These are phyloP conservation scores for Albophoma yamanashiensis DNA, from an alignment of 2,329 filamentous ascomycete species.

Conservation along the genomic window DNA sequence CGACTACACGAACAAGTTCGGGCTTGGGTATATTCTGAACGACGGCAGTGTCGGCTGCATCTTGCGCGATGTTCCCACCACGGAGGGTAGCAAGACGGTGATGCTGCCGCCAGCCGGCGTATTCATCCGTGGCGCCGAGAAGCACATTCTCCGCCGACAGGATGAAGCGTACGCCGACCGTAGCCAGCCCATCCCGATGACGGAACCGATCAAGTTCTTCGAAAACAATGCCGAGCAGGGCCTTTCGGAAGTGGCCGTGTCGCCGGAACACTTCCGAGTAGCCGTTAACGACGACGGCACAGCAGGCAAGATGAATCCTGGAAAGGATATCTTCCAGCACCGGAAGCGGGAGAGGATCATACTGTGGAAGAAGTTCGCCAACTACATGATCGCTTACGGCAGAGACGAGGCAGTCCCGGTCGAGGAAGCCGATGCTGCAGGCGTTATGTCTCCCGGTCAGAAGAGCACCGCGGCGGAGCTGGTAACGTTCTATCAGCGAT, in stretches of 20 bases:
- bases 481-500: constrained; percentile 72
- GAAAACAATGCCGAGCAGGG: constrained; percentile 59
- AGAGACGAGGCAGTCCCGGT: constrained; percentile 51
- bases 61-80: constrained; percentile 43
- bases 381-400: constrained; percentile 65
- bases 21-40: constrained; percentile 72
- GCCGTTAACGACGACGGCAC: constrained; percentile 46
- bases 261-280: constrained; percentile 50
- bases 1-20: constrained; percentile 81
- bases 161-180: constrained; percentile 45
- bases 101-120: constrained; percentile 60
- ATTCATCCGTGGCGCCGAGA: constrained; percentile 60
- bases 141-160: constrained; percentile 53
- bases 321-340: constrained; percentile 54
- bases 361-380: constrained; percentile 63
- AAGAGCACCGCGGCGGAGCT: constrained; percentile 38
- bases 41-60: constrained; percentile 72
- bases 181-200: constrained; percentile 54
- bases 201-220: constrained; percentile 56
- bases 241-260: constrained; percentile 51
- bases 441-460: constrained; percentile 26
- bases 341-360: constrained; percentile 56
- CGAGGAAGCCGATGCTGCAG: constrained; percentile 33
- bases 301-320: constrained; percentile 48
- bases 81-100: constrained; percentile 36